Conservation (phyloP, 768 basidiomycete genomes). For the Phlebiopsis flavidoalba region DNA sequence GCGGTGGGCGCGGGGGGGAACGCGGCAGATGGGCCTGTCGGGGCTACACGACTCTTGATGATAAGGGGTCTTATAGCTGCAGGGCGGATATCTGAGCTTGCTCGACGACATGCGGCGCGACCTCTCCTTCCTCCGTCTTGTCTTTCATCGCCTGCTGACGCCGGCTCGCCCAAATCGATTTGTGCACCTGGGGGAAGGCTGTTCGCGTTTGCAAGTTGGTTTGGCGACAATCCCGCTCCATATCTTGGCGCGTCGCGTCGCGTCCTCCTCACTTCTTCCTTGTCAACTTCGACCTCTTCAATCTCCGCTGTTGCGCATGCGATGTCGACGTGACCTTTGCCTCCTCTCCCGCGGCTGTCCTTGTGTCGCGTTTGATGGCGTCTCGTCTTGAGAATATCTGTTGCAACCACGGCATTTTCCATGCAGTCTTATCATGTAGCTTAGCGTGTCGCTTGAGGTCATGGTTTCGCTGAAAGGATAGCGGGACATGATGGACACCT, state of each 20-base stretch:
- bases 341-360: constrained; percentile 51
- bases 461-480: constrained; percentile 73
- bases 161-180: neutral
- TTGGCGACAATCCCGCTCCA: constrained; percentile 58
- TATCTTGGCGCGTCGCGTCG: constrained; percentile 53
- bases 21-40: constrained; percentile 2
- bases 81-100: constrained; percentile 9
- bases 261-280: constrained; percentile 36
- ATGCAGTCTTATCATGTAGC: constrained; percentile 68
- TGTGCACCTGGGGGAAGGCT: neutral
- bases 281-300: constrained; percentile 48
- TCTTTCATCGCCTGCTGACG: constrained; percentile 2
- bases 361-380: constrained; percentile 77
- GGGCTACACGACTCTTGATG: constrained; percentile 12
- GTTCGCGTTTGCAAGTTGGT: constrained; percentile 15
- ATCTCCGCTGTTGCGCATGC: constrained; percentile 54
- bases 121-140: constrained; percentile 12
- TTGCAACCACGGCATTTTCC: constrained; percentile 70
- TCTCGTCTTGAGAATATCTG: constrained; percentile 72
- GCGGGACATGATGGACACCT: constrained; percentile 63
- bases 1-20: neutral
- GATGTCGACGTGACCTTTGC: constrained; percentile 23
- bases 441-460: constrained; percentile 76
- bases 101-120: constrained; percentile 5
- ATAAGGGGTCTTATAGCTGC: constrained; percentile 10